Evolutionary conservation across 2,329 filamentous ascomycete genomes (phyloP), one percentile per base, ranked within the genome.

Genomic region (Pseudogymnoascus sp.): DNA sequence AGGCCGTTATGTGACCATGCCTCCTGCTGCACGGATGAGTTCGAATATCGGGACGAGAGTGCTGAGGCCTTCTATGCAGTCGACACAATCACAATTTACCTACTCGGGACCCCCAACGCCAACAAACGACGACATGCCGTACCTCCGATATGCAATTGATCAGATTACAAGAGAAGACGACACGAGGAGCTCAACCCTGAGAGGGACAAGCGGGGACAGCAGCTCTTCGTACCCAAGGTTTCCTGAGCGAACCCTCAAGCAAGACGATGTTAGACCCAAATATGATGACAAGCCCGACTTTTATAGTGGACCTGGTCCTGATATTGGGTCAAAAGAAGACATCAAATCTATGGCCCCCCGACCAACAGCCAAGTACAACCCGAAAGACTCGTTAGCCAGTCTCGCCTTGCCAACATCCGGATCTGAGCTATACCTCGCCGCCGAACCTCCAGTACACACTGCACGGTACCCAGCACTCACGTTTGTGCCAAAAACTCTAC

Each of bases 91-190:
- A 28, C 25, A 16, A 33, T 33, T 16, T 55, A 21, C 18, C 25
- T 55, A 69, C 11, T 68, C 68, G 14, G 77, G 77, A 60, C 77
- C 80, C 11, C 78, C 81, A 2, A 93, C 90, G 0, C 92, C 92
- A 0, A 90, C 88, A 8, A 79, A 91, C 40, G 92, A 96, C 70
- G 89, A 96, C 71, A 89, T 87, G 7, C 92, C 91, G 0, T 96
- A 93, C 74, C 90, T 97, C 66, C 89, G 89, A 66, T 96, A 95
- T 73, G 93, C 93, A 41, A 85, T 97, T 66, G 90, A 96, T 66
- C 91, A 93, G 66, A 79, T 97, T 68, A 96, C 91, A 5, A 81
- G 88, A 58, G 85, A 89, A 69, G 87, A 87, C 63, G 86, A 90
- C 64, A 80, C 86, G 5, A 77, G 79, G 76, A 79, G 49, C 49